A percentile compares a stretch with the other conserved stretches of the same genome.
These are phyloP conservation scores for Tubosaeta sp. DNA, from an alignment of 768 basidiomycete genomes.

Conservation along the genomic window DNA sequence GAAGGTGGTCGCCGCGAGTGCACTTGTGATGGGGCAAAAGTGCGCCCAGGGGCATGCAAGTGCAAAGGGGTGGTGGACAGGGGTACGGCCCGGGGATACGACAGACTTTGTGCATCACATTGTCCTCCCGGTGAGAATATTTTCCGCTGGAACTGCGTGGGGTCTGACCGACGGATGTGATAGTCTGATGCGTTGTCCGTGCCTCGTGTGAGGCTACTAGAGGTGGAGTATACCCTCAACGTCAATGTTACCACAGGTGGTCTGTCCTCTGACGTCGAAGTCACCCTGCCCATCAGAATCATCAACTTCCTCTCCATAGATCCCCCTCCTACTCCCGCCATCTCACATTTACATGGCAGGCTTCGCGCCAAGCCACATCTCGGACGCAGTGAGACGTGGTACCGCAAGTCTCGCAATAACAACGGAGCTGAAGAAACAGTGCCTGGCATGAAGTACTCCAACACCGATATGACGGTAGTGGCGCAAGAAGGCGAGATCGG, in stretches of 20 bases:
- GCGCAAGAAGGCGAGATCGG: slow-evolving; percentile 16
- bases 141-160: neutral
- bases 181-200: slow-evolving; percentile 72
- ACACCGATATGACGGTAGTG: slow-evolving; percentile 24
- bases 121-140: slow-evolving; percentile 62
- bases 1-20: slow-evolving; percentile 62
- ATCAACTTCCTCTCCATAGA: slow-evolving; percentile 86
- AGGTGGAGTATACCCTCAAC: slow-evolving; percentile 70
- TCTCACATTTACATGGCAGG: slow-evolving; percentile 18
- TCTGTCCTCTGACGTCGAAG: slow-evolving; percentile 58
- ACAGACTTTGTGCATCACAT: slow-evolving; percentile 67
- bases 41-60: slow-evolving; percentile 67
- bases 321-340: slow-evolving; percentile 52
- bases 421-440: slow-evolving; percentile 21
- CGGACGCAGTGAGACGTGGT: slow-evolving; percentile 26
- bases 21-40: slow-evolving; percentile 61
- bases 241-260: slow-evolving; percentile 59
- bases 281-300: slow-evolving; percentile 69
- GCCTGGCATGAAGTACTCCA: slow-evolving; percentile 32
- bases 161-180: slow-evolving; percentile 2
- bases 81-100: slow-evolving; percentile 60
- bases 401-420: slow-evolving; percentile 26
- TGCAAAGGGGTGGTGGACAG: slow-evolving; percentile 88
- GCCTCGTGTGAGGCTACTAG: slow-evolving; percentile 62
- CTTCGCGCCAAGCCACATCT: slow-evolving; percentile 23